phyloP scores from a whole-genome alignment of 306 rosid genomes.

The Dicorynia guianensis region DNA sequence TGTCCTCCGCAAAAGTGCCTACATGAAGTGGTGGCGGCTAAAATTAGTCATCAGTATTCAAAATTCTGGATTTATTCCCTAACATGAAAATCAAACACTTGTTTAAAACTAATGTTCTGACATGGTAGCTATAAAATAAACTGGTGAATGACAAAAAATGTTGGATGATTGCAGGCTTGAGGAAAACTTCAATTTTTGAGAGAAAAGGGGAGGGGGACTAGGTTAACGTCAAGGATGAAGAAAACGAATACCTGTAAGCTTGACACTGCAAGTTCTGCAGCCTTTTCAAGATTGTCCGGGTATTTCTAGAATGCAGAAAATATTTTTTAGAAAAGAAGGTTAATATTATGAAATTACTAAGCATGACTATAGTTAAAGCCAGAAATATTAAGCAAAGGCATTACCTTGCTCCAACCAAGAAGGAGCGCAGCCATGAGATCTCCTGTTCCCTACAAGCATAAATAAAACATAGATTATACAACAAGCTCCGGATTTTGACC shows the following conservation, averaged over 20 bases:
- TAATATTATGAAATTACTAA: conserved; percentile 24
- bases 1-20: conserved; percentile 79
- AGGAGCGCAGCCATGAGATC: conserved; percentile 90
- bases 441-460: conserved; percentile 81
- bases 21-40: conserved; percentile 29
- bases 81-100: neutral
- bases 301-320: conserved; percentile 66
- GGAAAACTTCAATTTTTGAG: conserved; percentile 10
- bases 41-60: conserved; percentile 16
- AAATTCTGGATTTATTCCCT: neutral
- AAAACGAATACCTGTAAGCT: conserved; percentile 73
- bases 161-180: neutral
- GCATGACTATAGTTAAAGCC: conserved; percentile 25
- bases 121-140: neutral
- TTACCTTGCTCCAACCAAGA: conserved; percentile 97
- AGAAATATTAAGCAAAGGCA: conserved; percentile 33
- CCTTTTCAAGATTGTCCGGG: conserved; percentile 68
- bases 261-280: conserved; percentile 90
- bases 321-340: neutral
- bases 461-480: conserved; percentile 10
- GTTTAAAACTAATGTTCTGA: neutral
- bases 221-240: conserved; percentile 15
- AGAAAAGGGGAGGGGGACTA: conserved; percentile 7
- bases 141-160: neutral
- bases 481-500: conserved; percentile 11